phyloP scores from a whole-genome alignment of 108 stramenopile genomes.

The Phaeodactylum tricornutum region DNA sequence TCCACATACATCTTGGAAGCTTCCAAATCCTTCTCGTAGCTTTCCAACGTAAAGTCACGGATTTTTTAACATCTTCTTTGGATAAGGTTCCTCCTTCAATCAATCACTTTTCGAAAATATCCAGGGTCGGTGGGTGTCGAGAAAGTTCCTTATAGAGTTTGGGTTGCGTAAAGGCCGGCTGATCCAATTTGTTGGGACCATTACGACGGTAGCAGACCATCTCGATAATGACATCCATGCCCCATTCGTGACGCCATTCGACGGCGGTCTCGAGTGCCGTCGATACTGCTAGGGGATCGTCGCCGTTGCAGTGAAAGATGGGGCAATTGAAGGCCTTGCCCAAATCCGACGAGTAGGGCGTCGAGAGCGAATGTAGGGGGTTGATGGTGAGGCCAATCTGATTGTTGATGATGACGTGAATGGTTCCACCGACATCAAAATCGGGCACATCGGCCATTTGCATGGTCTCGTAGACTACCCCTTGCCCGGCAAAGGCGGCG shows the following conservation, averaged over 20 bases:
- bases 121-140: constrained; percentile 77
- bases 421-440: constrained; percentile 96
- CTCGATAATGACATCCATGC: constrained; percentile 95
- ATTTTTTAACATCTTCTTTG: constrained; percentile 80
- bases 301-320: constrained; percentile 99
- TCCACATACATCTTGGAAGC: constrained; percentile 79
- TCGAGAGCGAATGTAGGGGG: constrained; percentile 90
- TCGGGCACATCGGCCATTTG: constrained; percentile 83
- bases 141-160: constrained; percentile 85
- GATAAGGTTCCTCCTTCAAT: constrained; percentile 73
- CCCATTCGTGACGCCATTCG: constrained; percentile 93
- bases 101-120: constrained; percentile 76
- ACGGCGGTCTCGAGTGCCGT: constrained; percentile 95
- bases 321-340: constrained; percentile 96
- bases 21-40: constrained; percentile 84
- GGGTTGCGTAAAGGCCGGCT: constrained; percentile 98
- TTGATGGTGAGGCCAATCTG: constrained; percentile 99
- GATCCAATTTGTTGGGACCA: constrained; percentile 99
- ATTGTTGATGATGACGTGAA: constrained; percentile 99
- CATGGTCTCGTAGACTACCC: constrained; percentile 98
- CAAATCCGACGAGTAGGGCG: constrained; percentile 94
- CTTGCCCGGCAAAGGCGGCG: constrained; percentile 98
- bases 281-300: constrained; percentile 96
- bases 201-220: constrained; percentile 96
- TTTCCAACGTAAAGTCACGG: constrained; percentile 58